A percentile compares a stretch with the other conserved stretches of the same genome.
Evolutionary conservation across 805 yeast genomes (phyloP).

Genomic region (Starmerella bacillaris): DNA sequence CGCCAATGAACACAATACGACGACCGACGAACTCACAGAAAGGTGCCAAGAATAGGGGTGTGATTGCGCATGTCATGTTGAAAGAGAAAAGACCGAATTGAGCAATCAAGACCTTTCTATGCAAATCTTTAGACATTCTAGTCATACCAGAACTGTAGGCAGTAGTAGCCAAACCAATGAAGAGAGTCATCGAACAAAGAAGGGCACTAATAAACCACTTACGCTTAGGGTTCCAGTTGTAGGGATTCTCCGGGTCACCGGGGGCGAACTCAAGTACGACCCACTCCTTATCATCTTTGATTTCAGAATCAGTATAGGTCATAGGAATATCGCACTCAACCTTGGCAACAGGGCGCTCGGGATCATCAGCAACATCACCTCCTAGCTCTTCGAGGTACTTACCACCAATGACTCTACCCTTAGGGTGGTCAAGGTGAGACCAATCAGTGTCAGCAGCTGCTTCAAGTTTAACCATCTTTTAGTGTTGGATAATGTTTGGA

Average conservation of each 20-base stretch:
- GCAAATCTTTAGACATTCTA: slow-evolving; percentile 42
- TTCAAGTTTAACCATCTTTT: slow-evolving; percentile 10
- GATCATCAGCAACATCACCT: slow-evolving; percentile 8
- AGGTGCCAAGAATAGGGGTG: slow-evolving; percentile 46
- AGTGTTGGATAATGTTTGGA: background rate
- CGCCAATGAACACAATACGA: slow-evolving; percentile 33
- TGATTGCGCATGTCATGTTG: slow-evolving; percentile 45
- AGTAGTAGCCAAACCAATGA: slow-evolving; percentile 88
- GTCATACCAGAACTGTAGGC: slow-evolving; percentile 74
- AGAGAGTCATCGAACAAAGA: slow-evolving; percentile 55
- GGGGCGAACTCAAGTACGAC: slow-evolving; percentile 56
- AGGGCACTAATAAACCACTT: slow-evolving; percentile 36
- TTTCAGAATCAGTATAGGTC: slow-evolving; percentile 14
- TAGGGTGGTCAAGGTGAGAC: slow-evolving; percentile 13
- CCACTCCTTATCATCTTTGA: slow-evolving; percentile 17
- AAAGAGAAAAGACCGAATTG: slow-evolving; percentile 40
- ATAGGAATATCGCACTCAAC: slow-evolving; percentile 15
- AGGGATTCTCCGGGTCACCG: slow-evolving; percentile 78
- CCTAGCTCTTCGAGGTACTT: slow-evolving; percentile 11
- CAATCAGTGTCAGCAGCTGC: slow-evolving; percentile 16
- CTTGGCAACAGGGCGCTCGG: slow-evolving; percentile 12
- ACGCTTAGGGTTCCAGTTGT: slow-evolving; percentile 47
- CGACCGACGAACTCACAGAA: slow-evolving; percentile 42
- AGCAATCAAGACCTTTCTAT: slow-evolving; percentile 45
- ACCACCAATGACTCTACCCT: slow-evolving; percentile 16